Percentiles rank a stretch among this genome's conserved stretches.
Evolutionary conservation across 306 rosid species (phyloP).

Genomic region (Geum urbanum): DNA sequence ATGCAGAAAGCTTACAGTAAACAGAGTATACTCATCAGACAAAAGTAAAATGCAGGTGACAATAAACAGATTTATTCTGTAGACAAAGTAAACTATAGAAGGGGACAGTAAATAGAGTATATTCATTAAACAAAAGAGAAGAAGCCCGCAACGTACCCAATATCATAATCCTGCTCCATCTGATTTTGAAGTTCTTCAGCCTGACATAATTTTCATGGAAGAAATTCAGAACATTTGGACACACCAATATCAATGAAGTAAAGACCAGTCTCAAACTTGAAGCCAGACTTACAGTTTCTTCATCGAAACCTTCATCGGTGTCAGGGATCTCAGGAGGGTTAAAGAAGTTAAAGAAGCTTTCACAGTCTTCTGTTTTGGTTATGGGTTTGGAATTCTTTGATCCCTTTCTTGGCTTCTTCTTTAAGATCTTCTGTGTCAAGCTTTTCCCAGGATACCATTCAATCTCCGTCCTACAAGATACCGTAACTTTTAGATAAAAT

Average conservation of each 20-base stretch:
- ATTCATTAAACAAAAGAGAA: slow-evolving; percentile 8
- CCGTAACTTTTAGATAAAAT: not conserved
- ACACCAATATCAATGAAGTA: not conserved
- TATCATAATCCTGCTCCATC: slow-evolving; percentile 77
- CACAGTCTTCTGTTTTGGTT: slow-evolving; percentile 73
- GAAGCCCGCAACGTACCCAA: slow-evolving; percentile 47
- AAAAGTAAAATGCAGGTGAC: too few species aligned
- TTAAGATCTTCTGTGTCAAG: slow-evolving; percentile 68
- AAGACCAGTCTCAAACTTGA: not conserved
- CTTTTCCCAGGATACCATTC: slow-evolving; percentile 79
- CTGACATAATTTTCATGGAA: slow-evolving; percentile 23
- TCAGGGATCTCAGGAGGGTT: slow-evolving; percentile 82
- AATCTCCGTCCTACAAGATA: slow-evolving; percentile 57
- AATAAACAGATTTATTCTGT: too few species aligned
- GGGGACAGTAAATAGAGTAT: not conserved
- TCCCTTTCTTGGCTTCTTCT: slow-evolving; percentile 85
- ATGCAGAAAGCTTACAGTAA: not conserved
- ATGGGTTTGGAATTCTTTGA: slow-evolving; percentile 70
- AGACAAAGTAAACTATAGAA: too few species aligned
- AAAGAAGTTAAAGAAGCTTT: slow-evolving; percentile 80
- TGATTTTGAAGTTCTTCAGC: slow-evolving; percentile 72
- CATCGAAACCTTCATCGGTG: slow-evolving; percentile 75
- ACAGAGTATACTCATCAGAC: too few species aligned
- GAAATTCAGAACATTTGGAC: not conserved
- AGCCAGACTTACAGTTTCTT: slow-evolving; percentile 47